Conservation (phyloP, 331 rosid genomes). For the Malus hybrid region DNA sequence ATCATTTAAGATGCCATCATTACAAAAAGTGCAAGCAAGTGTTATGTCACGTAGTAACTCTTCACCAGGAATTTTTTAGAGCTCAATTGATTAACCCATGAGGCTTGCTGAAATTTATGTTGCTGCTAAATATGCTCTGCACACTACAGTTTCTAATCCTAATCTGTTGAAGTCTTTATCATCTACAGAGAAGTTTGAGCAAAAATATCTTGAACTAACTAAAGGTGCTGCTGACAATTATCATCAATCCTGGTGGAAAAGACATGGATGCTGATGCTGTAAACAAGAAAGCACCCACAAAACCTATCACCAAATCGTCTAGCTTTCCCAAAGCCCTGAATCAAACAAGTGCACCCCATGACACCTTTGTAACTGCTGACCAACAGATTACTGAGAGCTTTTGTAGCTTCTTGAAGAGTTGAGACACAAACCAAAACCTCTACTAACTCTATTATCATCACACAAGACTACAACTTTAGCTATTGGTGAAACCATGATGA, state of each 20-base stretch:
- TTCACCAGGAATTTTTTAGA: constrained; percentile 75
- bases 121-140: constrained; percentile 89
- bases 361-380: too few species aligned
- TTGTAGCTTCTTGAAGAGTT: too few species aligned
- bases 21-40: constrained; percentile 47
- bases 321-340: too few species aligned
- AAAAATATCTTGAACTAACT: constrained; percentile 83
- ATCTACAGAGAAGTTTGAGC: constrained; percentile 79
- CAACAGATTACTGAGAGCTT: too few species aligned
- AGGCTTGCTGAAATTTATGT: constrained; percentile 92
- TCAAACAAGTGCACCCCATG: too few species aligned
- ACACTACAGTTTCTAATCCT: constrained; percentile 55
- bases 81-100: constrained; percentile 83
- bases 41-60: constrained; percentile 82
- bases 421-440: too few species aligned
- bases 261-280: constrained; percentile 47
- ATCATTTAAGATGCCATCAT: constrained; percentile 49
- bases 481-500: too few species aligned
- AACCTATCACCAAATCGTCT: too few species aligned
- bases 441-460: too few species aligned
- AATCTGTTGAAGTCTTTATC: constrained; percentile 63
- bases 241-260: constrained; percentile 95
- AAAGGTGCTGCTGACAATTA: constrained; percentile 96
- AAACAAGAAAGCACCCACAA: too few species aligned
- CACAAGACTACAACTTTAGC: too few species aligned